phyloP scores from a whole-genome alignment of 2,329 filamentous ascomycete species.

The Monilinia fructigena region DNA sequence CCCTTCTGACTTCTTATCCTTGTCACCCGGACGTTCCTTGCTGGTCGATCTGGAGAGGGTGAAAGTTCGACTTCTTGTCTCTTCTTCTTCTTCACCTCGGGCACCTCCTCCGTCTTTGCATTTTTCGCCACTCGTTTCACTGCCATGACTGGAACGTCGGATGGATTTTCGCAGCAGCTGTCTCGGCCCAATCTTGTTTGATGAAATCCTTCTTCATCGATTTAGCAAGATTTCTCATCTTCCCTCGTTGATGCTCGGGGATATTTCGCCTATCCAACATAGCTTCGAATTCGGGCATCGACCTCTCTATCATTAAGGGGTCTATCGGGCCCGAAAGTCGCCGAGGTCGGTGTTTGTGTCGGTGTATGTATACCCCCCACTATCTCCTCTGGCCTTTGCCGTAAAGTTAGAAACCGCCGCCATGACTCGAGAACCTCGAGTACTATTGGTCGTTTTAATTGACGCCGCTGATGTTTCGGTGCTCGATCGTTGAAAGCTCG shows the following conservation, averaged over 20 bases:
- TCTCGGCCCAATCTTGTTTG: slow-evolving; percentile 78
- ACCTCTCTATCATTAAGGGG: slow-evolving; percentile 53
- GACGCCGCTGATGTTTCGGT: slow-evolving; percentile 36
- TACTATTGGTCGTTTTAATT: slow-evolving; percentile 41
- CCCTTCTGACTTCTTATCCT: slow-evolving; percentile 68
- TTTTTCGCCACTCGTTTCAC: slow-evolving; percentile 43
- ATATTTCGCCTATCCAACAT: slow-evolving; percentile 86
- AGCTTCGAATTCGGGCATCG: slow-evolving; percentile 57
- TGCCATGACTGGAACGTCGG: slow-evolving; percentile 46
- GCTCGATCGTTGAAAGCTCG: slow-evolving; percentile 34
- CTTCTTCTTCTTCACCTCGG: slow-evolving; percentile 49
- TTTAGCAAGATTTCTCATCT: slow-evolving; percentile 86
- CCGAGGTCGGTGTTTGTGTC: slow-evolving; percentile 36
- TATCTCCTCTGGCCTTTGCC: slow-evolving; percentile 46
- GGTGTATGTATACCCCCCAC: slow-evolving; percentile 12
- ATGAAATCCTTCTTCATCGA: slow-evolving; percentile 96
- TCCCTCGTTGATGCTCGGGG: slow-evolving; percentile 87
- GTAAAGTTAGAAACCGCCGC: slow-evolving; percentile 64
- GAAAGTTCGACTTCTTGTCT: slow-evolving; percentile 72
- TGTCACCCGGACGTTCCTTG: slow-evolving; percentile 61
- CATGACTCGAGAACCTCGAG: slow-evolving; percentile 57
- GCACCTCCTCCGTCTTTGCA: slow-evolving; percentile 41
- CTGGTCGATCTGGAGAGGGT: slow-evolving; percentile 47
- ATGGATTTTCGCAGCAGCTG: slow-evolving; percentile 48
- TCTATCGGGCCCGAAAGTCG: slow-evolving; percentile 22